Evolutionary conservation across 176 grass and related monocot genomes (phyloP).

Genomic region (Ensete glaucum): DNA sequence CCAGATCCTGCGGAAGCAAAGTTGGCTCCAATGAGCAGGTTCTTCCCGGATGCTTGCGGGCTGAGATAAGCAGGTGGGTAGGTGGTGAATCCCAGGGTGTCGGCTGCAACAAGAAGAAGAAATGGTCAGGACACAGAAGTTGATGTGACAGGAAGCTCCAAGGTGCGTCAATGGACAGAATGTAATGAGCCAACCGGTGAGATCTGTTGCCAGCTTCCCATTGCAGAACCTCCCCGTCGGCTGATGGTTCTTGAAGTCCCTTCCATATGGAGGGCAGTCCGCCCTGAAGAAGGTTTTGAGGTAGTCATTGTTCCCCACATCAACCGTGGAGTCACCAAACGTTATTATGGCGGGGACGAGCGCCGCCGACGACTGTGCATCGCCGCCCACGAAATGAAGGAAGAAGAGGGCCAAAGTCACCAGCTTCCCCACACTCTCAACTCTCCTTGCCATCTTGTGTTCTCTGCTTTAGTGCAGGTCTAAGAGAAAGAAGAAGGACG

Average conservation of each 20-base stretch:
- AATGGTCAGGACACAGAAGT: not conserved
- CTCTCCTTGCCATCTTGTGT: conserved; percentile 1
- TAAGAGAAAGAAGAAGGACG: too few relatives aligned
- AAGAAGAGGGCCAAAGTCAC: conserved; percentile 31
- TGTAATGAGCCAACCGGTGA: conserved; percentile 44
- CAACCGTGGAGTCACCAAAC: conserved; percentile 78
- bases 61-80: conserved; percentile 71
- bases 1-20: conserved; percentile 94
- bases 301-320: conserved; percentile 94
- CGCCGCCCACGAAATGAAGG: conserved; percentile 18
- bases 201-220: conserved; percentile 77
- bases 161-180: not conserved
- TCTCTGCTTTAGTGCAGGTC: too few relatives aligned
- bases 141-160: not conserved
- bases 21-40: conserved; percentile 81
- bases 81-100: conserved; percentile 61
- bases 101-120: conserved; percentile 35
- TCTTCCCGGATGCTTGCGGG: conserved; percentile 72
- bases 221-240: conserved; percentile 96
- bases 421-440: conserved; percentile 6
- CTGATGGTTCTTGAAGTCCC: conserved; percentile 64
- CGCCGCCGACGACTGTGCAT: conserved; percentile 30
- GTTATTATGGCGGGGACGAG: conserved; percentile 73
- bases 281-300: conserved; percentile 72
- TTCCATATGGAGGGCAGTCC: conserved; percentile 73